phyloP scores from a whole-genome alignment of 2,329 filamentous ascomycete genomes.

The Aspergillus alliaceus region DNA sequence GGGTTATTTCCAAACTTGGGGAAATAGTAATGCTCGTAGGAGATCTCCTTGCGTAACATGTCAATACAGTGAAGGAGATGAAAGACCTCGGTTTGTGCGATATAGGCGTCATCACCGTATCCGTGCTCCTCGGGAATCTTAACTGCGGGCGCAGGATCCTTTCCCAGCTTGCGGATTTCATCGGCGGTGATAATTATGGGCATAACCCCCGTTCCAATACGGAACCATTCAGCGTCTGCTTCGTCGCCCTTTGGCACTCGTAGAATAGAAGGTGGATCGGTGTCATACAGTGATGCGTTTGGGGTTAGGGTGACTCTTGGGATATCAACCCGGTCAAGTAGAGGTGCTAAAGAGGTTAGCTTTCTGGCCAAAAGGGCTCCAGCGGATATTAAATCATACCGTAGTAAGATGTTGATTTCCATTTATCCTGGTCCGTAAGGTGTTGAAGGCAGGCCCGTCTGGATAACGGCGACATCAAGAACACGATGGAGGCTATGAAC shows the following conservation, averaged over 20 bases:
- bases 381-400: not conserved
- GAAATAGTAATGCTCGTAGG: slow-evolving; percentile 3
- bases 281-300: slow-evolving; percentile 1
- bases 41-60: slow-evolving; percentile 3
- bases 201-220: not conserved
- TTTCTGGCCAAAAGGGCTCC: not conserved
- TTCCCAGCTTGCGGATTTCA: slow-evolving; percentile 1
- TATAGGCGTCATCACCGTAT: slow-evolving; percentile 1
- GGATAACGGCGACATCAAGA: not conserved
- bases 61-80: slow-evolving; percentile 5
- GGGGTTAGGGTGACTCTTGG: not conserved
- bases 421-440: slow-evolving; percentile 1
- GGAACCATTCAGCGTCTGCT: slow-evolving; percentile 2
- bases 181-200: slow-evolving; percentile 1
- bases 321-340: slow-evolving; percentile 1
- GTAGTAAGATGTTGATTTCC: slow-evolving; percentile 1
- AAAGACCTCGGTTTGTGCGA: slow-evolving; percentile 2
- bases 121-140: slow-evolving; percentile 1
- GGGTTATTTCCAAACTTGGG: not conserved
- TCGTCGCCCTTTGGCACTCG: not conserved
- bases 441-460: not conserved
- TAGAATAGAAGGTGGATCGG: not conserved
- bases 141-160: not conserved
- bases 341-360: not conserved
- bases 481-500: not conserved